These are phyloP conservation scores for Picea glauca DNA, from an alignment of 75 land plant species.

Conservation along the genomic window DNA sequence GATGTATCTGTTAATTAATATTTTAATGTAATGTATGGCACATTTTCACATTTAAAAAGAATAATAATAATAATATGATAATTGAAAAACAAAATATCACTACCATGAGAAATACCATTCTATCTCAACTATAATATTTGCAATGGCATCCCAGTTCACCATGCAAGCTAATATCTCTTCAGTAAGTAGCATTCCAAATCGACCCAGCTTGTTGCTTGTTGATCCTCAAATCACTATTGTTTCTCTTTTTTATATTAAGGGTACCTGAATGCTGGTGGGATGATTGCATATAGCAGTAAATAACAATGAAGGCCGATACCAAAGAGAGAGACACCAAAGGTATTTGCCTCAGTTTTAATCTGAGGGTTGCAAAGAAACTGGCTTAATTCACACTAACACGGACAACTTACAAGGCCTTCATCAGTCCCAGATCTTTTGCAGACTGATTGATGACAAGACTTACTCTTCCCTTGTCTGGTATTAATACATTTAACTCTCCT, in stretches of 20 bases:
- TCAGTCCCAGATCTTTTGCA: not conserved
- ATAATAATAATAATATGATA: not conserved
- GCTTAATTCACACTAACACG: not conserved
- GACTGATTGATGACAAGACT: not conserved
- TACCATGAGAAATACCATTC: not conserved
- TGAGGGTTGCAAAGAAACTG: not conserved
- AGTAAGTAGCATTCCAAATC: not conserved
- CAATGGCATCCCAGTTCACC: not conserved
- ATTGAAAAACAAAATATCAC: not conserved
- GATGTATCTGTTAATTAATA: not conserved
- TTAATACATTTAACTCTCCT: not conserved
- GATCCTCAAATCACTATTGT: not conserved
- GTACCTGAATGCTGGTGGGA: not conserved
- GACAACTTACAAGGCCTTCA: not conserved
- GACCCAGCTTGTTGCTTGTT: not conserved
- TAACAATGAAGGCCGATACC: not conserved
- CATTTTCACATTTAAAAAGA: not conserved
- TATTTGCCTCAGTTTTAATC: not conserved
- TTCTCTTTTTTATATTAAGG: not conserved
- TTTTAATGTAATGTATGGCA: not conserved
- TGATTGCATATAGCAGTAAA: not conserved
- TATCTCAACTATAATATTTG: not conserved
- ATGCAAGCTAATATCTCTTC: constrained; percentile 1
- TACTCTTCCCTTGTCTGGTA: not conserved
- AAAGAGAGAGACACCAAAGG: not conserved